Evolutionary conservation across 208 protist species (phyloP).

Genomic region (Leishmania martiniquensis): DNA sequence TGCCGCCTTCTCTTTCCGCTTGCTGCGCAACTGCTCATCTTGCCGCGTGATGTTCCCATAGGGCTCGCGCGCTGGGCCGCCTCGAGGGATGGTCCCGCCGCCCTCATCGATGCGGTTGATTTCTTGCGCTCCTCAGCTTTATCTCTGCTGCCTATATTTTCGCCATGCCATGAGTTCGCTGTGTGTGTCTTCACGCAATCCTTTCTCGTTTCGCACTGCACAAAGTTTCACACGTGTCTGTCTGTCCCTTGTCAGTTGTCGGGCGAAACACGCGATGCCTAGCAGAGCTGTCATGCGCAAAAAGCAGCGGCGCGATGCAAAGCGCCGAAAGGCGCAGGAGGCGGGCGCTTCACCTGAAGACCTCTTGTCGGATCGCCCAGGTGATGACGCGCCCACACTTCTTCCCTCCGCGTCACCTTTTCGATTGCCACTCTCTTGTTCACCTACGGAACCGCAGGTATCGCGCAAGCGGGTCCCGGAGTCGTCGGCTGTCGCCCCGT

Average conservation of each 20-base stretch:
- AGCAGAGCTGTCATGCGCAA: conserved; percentile 84
- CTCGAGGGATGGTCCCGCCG: neutral
- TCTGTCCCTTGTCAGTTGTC: neutral
- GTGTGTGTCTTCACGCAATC: neutral
- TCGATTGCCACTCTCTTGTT: neutral
- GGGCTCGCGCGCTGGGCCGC: too few relatives aligned
- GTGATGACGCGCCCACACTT: neutral
- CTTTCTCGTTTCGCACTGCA: neutral
- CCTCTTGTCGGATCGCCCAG: conserved; percentile 1
- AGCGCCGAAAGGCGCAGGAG: conserved; percentile 42
- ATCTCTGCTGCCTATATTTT: neutral
- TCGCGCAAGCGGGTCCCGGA: conserved; percentile 7
- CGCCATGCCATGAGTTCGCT: neutral
- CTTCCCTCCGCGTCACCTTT: neutral
- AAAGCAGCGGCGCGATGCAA: conserved; percentile 79
- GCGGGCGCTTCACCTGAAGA: neutral
- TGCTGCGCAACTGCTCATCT: neutral
- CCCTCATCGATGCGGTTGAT: neutral
- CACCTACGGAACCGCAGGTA: neutral
- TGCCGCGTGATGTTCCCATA: neutral
- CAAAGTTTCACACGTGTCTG: neutral
- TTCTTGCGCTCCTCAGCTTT: too few relatives aligned
- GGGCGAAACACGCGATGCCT: conserved; percentile 42
- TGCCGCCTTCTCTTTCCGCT: neutral
- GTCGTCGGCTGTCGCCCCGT: too few relatives aligned